Evolutionary conservation across 441 rosid genomes (phyloP).

Genomic region (Bruguiera hainesii): DNA sequence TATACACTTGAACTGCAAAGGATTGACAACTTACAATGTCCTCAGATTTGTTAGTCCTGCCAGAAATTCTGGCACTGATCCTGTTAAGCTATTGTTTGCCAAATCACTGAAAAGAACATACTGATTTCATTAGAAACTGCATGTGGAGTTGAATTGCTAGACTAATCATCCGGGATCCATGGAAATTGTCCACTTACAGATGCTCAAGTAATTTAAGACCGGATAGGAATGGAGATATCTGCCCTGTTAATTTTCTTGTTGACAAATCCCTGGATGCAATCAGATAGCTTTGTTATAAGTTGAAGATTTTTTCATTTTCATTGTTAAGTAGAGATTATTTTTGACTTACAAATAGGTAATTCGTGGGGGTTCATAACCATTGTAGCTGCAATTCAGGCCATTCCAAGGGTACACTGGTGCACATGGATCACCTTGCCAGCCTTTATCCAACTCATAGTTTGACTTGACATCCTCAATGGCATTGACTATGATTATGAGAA

Average conservation of each 20-base stretch:
- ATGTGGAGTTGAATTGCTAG: too few species aligned
- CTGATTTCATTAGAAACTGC: too few species aligned
- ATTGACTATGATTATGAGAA: constrained; percentile 21
- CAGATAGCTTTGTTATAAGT: background rate
- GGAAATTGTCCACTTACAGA: constrained; percentile 38
- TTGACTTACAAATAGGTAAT: constrained; percentile 51
- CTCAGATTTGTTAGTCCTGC: constrained; percentile 38
- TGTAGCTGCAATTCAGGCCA: constrained; percentile 48
- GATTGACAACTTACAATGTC: constrained; percentile 37
- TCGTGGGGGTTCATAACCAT: constrained; percentile 28
- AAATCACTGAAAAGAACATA: constrained; percentile 43
- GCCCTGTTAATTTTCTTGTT: constrained; percentile 48
- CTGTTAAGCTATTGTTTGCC: constrained; percentile 51
- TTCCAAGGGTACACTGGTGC: constrained; percentile 49
- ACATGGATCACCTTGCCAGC: constrained; percentile 74
- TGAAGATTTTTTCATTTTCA: background rate
- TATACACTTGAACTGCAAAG: background rate
- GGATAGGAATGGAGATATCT: constrained; percentile 34
- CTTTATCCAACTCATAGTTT: constrained; percentile 29
- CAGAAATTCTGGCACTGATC: constrained; percentile 43
- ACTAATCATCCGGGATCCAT: too few species aligned
- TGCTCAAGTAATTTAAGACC: constrained; percentile 37
- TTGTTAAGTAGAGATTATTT: background rate
- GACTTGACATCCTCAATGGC: constrained; percentile 42
- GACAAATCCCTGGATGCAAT: constrained; percentile 47